Evolutionary conservation across 306 rosid genomes (phyloP).

Genomic region (Casuarina glauca): DNA sequence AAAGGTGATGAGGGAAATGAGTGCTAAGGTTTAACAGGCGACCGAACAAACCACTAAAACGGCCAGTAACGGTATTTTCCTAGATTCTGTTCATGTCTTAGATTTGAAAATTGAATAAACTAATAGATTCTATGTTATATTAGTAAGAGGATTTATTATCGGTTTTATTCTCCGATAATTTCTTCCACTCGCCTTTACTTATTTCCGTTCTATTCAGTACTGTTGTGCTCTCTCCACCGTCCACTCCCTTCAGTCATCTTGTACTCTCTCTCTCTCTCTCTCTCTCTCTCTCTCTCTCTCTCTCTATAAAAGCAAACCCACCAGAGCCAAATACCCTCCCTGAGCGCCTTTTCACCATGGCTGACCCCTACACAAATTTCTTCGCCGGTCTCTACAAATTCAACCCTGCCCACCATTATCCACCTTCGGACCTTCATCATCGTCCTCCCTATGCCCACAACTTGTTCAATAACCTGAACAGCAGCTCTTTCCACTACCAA

Average conservation of each 20-base stretch:
- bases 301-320: constrained; percentile 43
- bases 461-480: constrained; percentile 21
- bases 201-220: constrained; percentile 26
- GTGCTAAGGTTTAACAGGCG: neutral
- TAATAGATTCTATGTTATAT: constrained; percentile 19
- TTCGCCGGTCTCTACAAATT: constrained; percentile 44
- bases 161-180: neutral
- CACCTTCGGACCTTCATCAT: constrained; percentile 24
- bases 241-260: constrained; percentile 84
- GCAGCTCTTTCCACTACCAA: constrained; percentile 4
- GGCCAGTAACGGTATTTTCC: constrained; percentile 30
- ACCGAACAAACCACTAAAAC: constrained; percentile 11
- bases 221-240: constrained; percentile 52
- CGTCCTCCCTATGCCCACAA: constrained; percentile 19
- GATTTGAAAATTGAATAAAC: neutral
- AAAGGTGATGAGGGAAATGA: neutral
- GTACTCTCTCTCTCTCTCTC: constrained; percentile 10
- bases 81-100: constrained; percentile 12
- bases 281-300: constrained; percentile 37
- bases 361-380: constrained; percentile 49
- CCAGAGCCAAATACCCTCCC: constrained; percentile 26
- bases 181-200: constrained; percentile 29
- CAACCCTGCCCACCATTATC: constrained; percentile 38
- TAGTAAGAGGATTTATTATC: neutral
- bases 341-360: constrained; percentile 33